phyloP scores from a whole-genome alignment of 2,329 filamentous ascomycete genomes.

The Pleoardoris graminearum region DNA sequence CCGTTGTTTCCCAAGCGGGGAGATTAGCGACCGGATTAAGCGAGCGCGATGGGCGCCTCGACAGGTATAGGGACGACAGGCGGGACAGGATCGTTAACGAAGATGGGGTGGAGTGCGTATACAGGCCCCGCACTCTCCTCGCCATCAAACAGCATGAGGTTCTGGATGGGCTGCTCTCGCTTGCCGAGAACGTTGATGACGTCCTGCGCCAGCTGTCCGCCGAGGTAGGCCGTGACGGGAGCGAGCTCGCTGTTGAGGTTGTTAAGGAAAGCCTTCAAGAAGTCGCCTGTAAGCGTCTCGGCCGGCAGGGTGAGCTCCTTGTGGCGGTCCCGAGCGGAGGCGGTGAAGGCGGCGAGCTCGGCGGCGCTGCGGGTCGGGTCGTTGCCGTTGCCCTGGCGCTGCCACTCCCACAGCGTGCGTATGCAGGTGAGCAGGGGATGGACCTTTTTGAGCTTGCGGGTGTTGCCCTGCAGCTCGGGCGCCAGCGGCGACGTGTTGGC shows the following conservation, averaged over 20 bases:
- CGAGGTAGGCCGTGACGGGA: constrained; percentile 85
- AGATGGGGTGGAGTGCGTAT: constrained; percentile 77
- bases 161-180: constrained; percentile 93
- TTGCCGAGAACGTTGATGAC: constrained; percentile 94
- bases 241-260: constrained; percentile 83
- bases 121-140: constrained; percentile 76
- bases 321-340: constrained; percentile 76
- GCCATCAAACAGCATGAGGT: constrained; percentile 89
- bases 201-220: constrained; percentile 89
- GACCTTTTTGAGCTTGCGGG: constrained; percentile 72
- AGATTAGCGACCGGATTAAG: constrained; percentile 4
- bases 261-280: constrained; percentile 82
- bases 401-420: constrained; percentile 87
- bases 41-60: constrained; percentile 23
- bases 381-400: constrained; percentile 52
- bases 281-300: constrained; percentile 57
- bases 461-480: constrained; percentile 68
- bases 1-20: too few relatives aligned
- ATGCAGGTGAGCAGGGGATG: constrained; percentile 83
- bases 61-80: constrained; percentile 28
- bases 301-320: constrained; percentile 60
- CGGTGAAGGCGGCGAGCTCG: constrained; percentile 77
- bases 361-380: constrained; percentile 56
- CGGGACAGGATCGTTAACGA: constrained; percentile 36
- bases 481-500: constrained; percentile 76